phyloP scores from a whole-genome alignment of 495 filamentous ascomycete species.

The Umbilicaria muhlenbergii region DNA sequence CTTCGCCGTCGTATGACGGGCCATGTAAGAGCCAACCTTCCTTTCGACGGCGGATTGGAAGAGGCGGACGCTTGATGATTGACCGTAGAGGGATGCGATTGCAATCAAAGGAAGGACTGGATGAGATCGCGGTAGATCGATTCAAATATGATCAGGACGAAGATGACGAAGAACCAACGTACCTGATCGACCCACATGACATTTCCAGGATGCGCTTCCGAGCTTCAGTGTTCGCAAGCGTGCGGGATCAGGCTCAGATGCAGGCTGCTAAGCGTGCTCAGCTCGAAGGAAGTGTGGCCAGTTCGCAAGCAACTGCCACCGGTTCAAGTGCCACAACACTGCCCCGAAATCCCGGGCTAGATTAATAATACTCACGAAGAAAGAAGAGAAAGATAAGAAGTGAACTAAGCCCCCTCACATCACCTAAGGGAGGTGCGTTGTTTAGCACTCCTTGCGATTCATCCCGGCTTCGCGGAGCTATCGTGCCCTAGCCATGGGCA shows the following conservation, averaged over 20 bases:
- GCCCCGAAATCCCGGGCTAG: not conserved
- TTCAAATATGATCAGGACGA: conserved; percentile 73
- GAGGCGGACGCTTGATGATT: conserved; percentile 65
- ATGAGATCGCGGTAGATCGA: conserved; percentile 34
- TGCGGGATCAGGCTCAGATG: conserved; percentile 29
- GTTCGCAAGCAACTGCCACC: conserved; percentile 6
- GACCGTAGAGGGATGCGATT: conserved; percentile 47
- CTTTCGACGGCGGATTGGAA: conserved; percentile 56
- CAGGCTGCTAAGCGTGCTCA: conserved; percentile 13
- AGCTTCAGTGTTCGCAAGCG: conserved; percentile 44
- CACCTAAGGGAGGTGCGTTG: conserved; percentile 3
- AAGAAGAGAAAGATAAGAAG: not conserved
- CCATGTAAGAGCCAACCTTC: conserved; percentile 33
- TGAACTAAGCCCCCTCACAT: too few relatives aligned
- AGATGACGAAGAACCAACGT: conserved; percentile 49
- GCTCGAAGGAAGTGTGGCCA: conserved; percentile 4
- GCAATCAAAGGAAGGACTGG: conserved; percentile 11
- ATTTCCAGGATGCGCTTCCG: conserved; percentile 56
- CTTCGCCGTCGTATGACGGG: conserved; percentile 24
- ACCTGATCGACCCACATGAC: conserved; percentile 56
- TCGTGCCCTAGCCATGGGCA: conserved; percentile 5
- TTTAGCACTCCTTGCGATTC: conserved; percentile 1
- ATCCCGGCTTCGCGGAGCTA: conserved; percentile 12
- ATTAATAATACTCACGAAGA: conserved; percentile 5
- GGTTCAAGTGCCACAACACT: not conserved